These are phyloP conservation scores for Chlorella ohadii DNA, from an alignment of 139 green algal species.

Conservation along the genomic window DNA sequence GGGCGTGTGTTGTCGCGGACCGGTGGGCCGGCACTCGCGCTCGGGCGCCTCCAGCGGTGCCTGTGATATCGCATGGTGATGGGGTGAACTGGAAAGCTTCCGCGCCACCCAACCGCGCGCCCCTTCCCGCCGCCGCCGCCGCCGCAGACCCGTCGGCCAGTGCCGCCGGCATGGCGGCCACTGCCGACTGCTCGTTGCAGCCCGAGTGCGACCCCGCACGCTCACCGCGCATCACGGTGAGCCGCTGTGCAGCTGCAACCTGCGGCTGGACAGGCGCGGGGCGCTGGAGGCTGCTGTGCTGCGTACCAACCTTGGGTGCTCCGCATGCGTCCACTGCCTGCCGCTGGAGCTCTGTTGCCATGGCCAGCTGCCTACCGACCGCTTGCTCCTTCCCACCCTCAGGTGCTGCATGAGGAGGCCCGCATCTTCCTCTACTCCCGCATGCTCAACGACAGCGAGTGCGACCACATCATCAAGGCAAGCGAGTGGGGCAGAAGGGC, in stretches of 20 bases:
- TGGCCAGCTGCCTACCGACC: too few species aligned
- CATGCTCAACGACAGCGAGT: conserved; percentile 42
- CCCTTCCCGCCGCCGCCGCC: background rate
- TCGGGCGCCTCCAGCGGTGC: background rate
- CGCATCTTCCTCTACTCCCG: conserved; percentile 46
- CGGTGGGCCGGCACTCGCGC: too few species aligned
- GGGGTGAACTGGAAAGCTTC: background rate
- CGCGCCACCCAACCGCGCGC: too few species aligned
- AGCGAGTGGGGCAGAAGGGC: too few species aligned
- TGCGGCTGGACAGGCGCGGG: too few species aligned
- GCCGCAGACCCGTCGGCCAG: background rate
- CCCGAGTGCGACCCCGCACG: conserved; percentile 6
- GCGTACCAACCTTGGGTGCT: too few species aligned
- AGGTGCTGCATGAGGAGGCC: conserved; percentile 35
- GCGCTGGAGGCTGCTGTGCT: too few species aligned
- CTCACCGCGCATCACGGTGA: background rate
- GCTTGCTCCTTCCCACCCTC: background rate
- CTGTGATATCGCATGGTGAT: background rate
- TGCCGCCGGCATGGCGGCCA: background rate
- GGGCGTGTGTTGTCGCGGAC: too few species aligned
- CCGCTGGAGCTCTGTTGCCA: background rate
- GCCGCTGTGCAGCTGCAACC: too few species aligned
- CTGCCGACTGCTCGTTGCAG: background rate
- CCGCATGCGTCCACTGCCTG: too few species aligned
- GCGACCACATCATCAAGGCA: conserved; percentile 40